phyloP scores from a whole-genome alignment of 2,329 filamentous ascomycete species.

The Colletotrichum paranaense region DNA sequence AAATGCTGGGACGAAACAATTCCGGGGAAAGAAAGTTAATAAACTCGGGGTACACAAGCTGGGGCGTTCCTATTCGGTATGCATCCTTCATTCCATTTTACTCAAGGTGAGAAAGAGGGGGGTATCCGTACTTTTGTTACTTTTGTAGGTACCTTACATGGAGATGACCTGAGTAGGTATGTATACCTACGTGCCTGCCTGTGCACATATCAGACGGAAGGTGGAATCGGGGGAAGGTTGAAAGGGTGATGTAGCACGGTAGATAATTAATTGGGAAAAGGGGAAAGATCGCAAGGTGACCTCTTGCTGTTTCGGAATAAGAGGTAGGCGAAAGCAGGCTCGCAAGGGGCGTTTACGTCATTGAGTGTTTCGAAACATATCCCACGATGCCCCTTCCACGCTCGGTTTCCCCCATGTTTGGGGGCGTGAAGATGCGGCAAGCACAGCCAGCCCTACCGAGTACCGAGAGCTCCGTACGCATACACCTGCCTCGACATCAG shows the following conservation, averaged over 20 bases:
- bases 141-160: too few relatives aligned
- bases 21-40: constrained; percentile 2
- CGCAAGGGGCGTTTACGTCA: constrained; percentile 16
- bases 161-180: too few relatives aligned
- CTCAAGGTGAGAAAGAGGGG: neutral
- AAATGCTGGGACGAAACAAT: constrained; percentile 9
- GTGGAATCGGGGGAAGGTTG: neutral
- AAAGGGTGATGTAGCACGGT: neutral
- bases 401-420: constrained; percentile 25
- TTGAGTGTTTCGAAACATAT: constrained; percentile 35
- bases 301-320: constrained; percentile 12
- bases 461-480: neutral
- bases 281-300: neutral
- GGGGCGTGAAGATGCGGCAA: constrained; percentile 13
- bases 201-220: neutral
- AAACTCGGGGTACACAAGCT: constrained; percentile 14
- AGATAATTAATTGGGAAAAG: neutral
- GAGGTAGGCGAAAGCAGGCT: neutral
- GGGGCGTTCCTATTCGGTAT: neutral
- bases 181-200: neutral
- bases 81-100: neutral
- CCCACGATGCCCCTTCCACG: constrained; percentile 34
- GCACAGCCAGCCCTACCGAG: neutral
- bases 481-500: neutral
- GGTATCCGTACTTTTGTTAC: too few relatives aligned